phyloP scores from a whole-genome alignment of 352 stramenopile species.

The Globisporangium nunn region DNA sequence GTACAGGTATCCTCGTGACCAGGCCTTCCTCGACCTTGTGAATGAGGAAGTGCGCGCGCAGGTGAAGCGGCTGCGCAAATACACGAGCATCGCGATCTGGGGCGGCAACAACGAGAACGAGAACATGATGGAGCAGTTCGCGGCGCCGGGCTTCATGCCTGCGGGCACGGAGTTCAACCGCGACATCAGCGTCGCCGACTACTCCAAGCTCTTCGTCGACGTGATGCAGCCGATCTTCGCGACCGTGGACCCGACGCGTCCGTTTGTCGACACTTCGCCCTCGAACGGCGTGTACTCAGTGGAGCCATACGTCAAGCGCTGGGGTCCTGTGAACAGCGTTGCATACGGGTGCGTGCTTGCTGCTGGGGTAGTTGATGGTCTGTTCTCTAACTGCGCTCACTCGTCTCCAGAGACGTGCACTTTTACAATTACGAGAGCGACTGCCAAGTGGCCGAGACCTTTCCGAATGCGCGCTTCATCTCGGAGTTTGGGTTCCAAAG shows the following conservation, averaged over 20 bases:
- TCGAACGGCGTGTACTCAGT: slow-evolving; percentile 77
- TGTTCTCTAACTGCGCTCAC: slow-evolving; percentile 1
- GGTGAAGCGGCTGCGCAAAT: slow-evolving; percentile 57
- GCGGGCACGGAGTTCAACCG: slow-evolving; percentile 48
- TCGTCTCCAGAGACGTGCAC: slow-evolving; percentile 59
- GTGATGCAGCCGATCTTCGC: slow-evolving; percentile 48
- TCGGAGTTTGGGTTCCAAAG: slow-evolving; percentile 88
- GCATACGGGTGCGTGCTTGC: slow-evolving; percentile 32
- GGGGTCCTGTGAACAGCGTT: slow-evolving; percentile 50
- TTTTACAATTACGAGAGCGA: slow-evolving; percentile 82
- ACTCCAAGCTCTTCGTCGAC: slow-evolving; percentile 77
- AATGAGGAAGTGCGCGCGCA: slow-evolving; percentile 55
- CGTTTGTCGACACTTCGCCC: slow-evolving; percentile 84
- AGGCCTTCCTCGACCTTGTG: slow-evolving; percentile 48
- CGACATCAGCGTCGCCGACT: slow-evolving; percentile 72
- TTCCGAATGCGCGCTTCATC: slow-evolving; percentile 67
- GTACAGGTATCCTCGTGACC: slow-evolving; percentile 45
- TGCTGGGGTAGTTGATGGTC: not conserved
- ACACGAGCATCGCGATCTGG: slow-evolving; percentile 85
- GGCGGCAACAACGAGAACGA: slow-evolving; percentile 90
- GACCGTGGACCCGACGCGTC: slow-evolving; percentile 39
- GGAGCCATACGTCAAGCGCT: slow-evolving; percentile 80
- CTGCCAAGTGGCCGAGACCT: slow-evolving; percentile 68
- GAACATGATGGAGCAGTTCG: slow-evolving; percentile 82
- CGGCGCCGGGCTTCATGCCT: slow-evolving; percentile 45